Percentiles rank a stretch among this genome's conserved stretches.
These are phyloP conservation scores for Hexamita inflata DNA, from an alignment of 208 protist species.

Conservation along the genomic window DNA sequence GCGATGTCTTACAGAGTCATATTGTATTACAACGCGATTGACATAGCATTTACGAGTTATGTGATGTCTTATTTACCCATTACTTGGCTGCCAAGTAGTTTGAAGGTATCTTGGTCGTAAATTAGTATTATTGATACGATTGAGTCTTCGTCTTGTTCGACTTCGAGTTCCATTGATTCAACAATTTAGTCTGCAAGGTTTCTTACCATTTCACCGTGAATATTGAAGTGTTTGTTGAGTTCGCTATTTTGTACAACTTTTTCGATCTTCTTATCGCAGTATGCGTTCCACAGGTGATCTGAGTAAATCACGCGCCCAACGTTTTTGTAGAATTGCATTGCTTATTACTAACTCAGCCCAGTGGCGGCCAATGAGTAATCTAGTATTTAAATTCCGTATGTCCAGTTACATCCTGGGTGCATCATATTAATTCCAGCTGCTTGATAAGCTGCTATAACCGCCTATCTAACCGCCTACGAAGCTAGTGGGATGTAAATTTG, in stretches of 20 bases:
- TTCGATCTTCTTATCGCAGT: too few species aligned
- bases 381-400: background rate
- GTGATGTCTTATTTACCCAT: background rate
- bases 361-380: background rate
- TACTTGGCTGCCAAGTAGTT: background rate
- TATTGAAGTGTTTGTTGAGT: too few species aligned
- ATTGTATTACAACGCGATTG: background rate
- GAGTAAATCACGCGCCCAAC: background rate
- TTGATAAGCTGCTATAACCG: background rate
- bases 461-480: background rate
- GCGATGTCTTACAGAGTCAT: background rate
- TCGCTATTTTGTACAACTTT: too few species aligned
- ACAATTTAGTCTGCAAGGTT: too few species aligned
- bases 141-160: background rate
- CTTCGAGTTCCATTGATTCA: background rate
- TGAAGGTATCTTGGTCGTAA: background rate
- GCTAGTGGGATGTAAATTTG: background rate
- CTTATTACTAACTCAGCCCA: background rate
- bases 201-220: too few species aligned
- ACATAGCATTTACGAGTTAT: background rate
- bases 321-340: background rate
- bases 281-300: too few species aligned
- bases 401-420: background rate
- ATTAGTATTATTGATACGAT: background rate
- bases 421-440: background rate